These are phyloP conservation scores for Ascosphaera acerosa DNA, from an alignment of 2,329 filamentous ascomycete species.

Conservation along the genomic window DNA sequence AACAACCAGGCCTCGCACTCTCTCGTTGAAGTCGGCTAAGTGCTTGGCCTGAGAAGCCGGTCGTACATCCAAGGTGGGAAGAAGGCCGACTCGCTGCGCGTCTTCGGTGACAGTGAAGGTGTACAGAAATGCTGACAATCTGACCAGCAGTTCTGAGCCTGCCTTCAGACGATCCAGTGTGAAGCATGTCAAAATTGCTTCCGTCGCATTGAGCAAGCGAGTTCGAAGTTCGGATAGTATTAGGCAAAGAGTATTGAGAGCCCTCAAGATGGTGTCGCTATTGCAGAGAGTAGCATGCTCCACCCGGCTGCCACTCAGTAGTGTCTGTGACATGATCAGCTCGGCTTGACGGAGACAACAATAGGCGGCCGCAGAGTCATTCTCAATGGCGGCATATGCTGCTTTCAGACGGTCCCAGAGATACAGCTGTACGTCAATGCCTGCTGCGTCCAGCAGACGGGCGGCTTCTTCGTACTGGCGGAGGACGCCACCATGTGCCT, in stretches of 20 bases:
- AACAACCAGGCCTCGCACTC: slow-evolving; percentile 66
- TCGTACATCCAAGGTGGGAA: slow-evolving; percentile 32
- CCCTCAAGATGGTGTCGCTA: background rate
- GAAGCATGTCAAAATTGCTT: slow-evolving; percentile 51
- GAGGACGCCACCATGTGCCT: background rate
- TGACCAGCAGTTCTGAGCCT: slow-evolving; percentile 45
- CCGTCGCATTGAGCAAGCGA: slow-evolving; percentile 38
- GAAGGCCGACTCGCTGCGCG: slow-evolving; percentile 52
- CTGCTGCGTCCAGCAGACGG: background rate
- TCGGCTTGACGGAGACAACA: slow-evolving; percentile 71
- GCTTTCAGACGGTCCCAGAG: slow-evolving; percentile 80
- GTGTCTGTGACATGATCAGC: slow-evolving; percentile 53
- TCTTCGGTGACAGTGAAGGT: slow-evolving; percentile 64
- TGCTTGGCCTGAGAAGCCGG: slow-evolving; percentile 19
- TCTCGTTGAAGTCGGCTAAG: slow-evolving; percentile 30
- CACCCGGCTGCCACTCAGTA: too few relatives aligned
- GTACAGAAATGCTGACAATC: slow-evolving; percentile 50
- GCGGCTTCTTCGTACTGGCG: background rate
- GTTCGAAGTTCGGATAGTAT: background rate
- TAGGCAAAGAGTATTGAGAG: background rate
- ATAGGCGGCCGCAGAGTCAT: slow-evolving; percentile 66
- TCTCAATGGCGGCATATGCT: slow-evolving; percentile 42
- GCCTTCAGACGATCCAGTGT: slow-evolving; percentile 52
- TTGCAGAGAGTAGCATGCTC: too few relatives aligned
- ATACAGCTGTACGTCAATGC: background rate